A percentile compares a stretch with the other conserved stretches of the same genome.
phyloP scores from a whole-genome alignment of 228 moss, liverwort and hornwort species.

The Sphagnum magellanicum region DNA sequence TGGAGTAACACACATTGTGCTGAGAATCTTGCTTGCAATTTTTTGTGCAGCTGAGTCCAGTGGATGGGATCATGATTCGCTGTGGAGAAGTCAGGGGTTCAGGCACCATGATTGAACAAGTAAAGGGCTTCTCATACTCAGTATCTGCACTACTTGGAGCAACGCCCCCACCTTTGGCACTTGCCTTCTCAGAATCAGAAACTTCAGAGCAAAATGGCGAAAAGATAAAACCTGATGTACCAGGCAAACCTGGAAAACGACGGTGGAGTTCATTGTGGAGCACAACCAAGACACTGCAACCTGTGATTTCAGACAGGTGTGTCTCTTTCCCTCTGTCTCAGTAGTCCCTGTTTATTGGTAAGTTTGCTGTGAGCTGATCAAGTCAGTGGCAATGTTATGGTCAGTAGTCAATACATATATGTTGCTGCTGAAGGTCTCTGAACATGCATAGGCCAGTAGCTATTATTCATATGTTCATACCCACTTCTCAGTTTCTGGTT shows the following conservation, averaged over 20 bases:
- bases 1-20: too few relatives aligned
- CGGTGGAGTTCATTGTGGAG: conserved; percentile 7
- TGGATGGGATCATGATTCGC: conserved; percentile 72
- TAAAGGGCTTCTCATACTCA: conserved; percentile 96
- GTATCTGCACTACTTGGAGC: conserved; percentile 77
- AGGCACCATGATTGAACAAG: conserved; percentile 90
- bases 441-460: too few relatives aligned
- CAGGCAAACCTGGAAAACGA: not conserved
- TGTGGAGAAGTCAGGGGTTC: conserved; percentile 65
- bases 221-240: conserved; percentile 11
- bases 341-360: too few relatives aligned
- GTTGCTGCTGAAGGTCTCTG: too few relatives aligned
- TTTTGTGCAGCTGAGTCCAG: conserved; percentile 60
- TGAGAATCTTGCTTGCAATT: not conserved
- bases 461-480: too few relatives aligned
- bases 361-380: too few relatives aligned
- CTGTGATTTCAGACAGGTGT: conserved; percentile 4
- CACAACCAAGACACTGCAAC: conserved; percentile 5
- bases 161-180: conserved; percentile 50
- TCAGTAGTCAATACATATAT: too few relatives aligned
- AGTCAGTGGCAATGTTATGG: too few relatives aligned
- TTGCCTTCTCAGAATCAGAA: conserved; percentile 15
- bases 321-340: not conserved
- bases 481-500: too few relatives aligned
- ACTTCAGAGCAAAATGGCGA: conserved; percentile 15